A percentile compares a stretch with the other conserved stretches of the same genome.
These are phyloP conservation scores for Albugo laibachii DNA, from an alignment of 352 stramenopile genomes.

Conservation along the genomic window DNA sequence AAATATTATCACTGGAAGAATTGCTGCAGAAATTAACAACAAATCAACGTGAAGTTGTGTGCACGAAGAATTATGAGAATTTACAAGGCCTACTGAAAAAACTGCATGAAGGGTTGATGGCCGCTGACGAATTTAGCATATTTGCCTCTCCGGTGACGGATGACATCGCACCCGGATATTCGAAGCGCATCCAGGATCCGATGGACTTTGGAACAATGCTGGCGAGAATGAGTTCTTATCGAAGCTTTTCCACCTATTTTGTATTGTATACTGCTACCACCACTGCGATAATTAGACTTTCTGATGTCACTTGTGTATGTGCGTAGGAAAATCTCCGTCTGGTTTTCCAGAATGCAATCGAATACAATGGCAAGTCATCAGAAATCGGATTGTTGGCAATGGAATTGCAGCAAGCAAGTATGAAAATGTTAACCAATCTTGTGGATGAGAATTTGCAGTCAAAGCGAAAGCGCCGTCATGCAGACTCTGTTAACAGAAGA, in stretches of 20 bases:
- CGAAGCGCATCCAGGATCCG: slow-evolving; percentile 63
- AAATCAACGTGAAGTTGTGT: slow-evolving; percentile 28
- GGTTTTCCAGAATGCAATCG: slow-evolving; percentile 62
- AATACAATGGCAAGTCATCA: slow-evolving; percentile 50
- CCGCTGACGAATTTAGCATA: slow-evolving; percentile 57
- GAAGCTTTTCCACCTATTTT: slow-evolving; percentile 53
- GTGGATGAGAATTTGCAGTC: slow-evolving; percentile 20
- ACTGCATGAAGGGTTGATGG: slow-evolving; percentile 50
- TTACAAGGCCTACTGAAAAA: slow-evolving; percentile 27
- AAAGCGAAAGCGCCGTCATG: slow-evolving; percentile 13
- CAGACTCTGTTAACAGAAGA: slow-evolving; percentile 3
- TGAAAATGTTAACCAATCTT: slow-evolving; percentile 15
- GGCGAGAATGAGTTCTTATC: slow-evolving; percentile 54
- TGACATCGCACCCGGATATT: slow-evolving; percentile 84
- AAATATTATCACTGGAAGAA: background rate
- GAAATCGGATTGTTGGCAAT: slow-evolving; percentile 32
- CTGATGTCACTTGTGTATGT: background rate
- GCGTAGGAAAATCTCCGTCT: slow-evolving; percentile 42
- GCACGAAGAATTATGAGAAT: slow-evolving; percentile 35
- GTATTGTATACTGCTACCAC: slow-evolving; percentile 17
- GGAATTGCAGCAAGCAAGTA: slow-evolving; percentile 12
- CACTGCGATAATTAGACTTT: background rate
- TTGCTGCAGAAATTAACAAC: slow-evolving; percentile 19
- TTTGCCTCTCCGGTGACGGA: slow-evolving; percentile 83
- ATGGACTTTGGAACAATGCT: slow-evolving; percentile 92